Evolutionary conservation across 1,284 basidiomycete genomes (phyloP), one percentile per base, ranked within the genome.

Genomic region (Trichosporon coremiiforme): DNA sequence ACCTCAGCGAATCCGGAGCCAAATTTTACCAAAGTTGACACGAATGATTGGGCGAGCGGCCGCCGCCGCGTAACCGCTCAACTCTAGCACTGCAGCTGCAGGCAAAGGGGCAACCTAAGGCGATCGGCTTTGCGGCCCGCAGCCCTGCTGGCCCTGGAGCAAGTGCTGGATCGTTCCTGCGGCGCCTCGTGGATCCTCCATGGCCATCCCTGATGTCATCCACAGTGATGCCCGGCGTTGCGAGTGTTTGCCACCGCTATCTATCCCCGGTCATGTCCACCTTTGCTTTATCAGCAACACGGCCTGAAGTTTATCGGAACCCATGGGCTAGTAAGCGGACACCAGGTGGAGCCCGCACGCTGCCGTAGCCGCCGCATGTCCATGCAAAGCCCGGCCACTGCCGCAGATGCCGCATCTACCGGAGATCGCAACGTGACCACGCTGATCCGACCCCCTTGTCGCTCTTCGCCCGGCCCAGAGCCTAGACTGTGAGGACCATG

Each of bases 161-260:
- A 25, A 25, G 25, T 25, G 25, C 25, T 25, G 25, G 25, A 25
- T 25, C 25, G 25, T 25, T 25, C 25, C 25, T 25, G 55, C 55
- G 55, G 55, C 13, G 29, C 13, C 17, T 17, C 57, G 57, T 62
- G 57, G 57, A 62, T 62, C 57, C 57, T 15, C 20, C 57, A 31
- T 62, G 57, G 57, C 57, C 31, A 31, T 7, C 17, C 57, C 57
- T 62, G 57, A 60, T 20, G 17, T 20, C 57, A n/a, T 29, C 29
- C 29, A 12, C 9, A 15, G 15, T 1, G 4, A n/a, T 62, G 31
- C 57, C 25, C 25, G 25, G 25, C 25, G 25, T 25, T 25, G 25
- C 25, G 35, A 33, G 57, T 31, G 31, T 62, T 62, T 62, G 57
- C 57, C 57, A 62, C 57, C 57, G 31, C 57, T 62, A 62, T 62